These are phyloP conservation scores for Deuterostichococcus epilithicus DNA, from an alignment of 139 green algal species.

Conservation along the genomic window DNA sequence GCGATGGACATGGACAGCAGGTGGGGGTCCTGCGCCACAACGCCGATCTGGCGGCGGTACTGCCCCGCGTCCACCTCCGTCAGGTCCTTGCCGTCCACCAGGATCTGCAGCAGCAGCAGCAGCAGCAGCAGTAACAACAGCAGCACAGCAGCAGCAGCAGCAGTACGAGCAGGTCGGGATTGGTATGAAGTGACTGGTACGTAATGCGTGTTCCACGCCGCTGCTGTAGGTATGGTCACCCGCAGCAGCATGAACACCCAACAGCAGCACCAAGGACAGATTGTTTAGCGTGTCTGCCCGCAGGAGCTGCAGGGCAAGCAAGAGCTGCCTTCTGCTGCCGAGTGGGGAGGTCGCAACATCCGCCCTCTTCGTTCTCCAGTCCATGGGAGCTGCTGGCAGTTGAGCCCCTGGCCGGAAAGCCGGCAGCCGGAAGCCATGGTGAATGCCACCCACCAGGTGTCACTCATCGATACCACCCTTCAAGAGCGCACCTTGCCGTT, in stretches of 20 bases:
- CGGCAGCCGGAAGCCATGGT: neutral
- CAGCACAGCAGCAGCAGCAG: neutral
- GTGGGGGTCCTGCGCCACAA: constrained; percentile 62
- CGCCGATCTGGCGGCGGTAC: constrained; percentile 61
- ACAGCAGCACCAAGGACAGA: too few species aligned
- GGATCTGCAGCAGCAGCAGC: constrained; percentile 9
- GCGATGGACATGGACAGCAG: constrained; percentile 63
- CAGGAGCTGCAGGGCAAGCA: too few species aligned
- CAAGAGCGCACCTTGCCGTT: constrained; percentile 15
- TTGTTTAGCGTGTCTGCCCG: too few species aligned
- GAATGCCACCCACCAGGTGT: neutral
- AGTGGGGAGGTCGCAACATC: too few species aligned
- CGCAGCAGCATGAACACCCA: too few species aligned
- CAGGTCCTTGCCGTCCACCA: constrained; percentile 40
- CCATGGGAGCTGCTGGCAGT: too few species aligned
- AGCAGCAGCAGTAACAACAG: neutral
- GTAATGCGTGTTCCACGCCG: too few species aligned
- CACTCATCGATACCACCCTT: neutral
- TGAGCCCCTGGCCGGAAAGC: too few species aligned
- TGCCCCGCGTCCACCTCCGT: constrained; percentile 51
- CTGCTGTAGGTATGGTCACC: too few species aligned
- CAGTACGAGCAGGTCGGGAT: neutral
- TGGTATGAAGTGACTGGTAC: neutral
- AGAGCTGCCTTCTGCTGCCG: too few species aligned
- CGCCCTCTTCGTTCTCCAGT: too few species aligned